Evolutionary conservation across 371 early-diverging fungal genomes (phyloP), one percentile per base, ranked within the genome.

Genomic region (Rhizopus delemar): DNA sequence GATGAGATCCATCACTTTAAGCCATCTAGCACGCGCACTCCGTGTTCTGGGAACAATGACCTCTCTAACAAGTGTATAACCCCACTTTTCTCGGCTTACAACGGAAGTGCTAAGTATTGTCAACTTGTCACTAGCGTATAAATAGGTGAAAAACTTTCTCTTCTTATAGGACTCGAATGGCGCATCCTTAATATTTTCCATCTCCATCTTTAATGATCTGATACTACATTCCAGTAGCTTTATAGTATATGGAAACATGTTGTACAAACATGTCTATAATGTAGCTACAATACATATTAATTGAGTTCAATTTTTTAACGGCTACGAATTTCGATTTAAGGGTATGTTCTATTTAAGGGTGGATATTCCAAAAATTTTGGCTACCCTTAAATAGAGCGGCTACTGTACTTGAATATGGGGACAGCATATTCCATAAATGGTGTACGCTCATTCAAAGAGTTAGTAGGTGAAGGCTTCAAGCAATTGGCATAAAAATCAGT

Each of bases 331-430:
- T n/a, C n/a, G n/a, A n/a, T n/a, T n/a, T n/a, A n/a, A n/a, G n/a
- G n/a, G n/a, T n/a, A n/a, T n/a, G n/a, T n/a, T n/a, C n/a, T n/a
- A n/a, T n/a, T n/a, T n/a, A n/a, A n/a, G n/a, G n/a, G n/a, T n/a
- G n/a, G n/a, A n/a, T n/a, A n/a, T n/a, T n/a, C n/a, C n/a, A n/a
- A n/a, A n/a, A n/a, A n/a, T n/a, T n/a, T n/a, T n/a, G n/a, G n/a
- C n/a, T n/a, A n/a, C n/a, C n/a, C n/a, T n/a, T n/a, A n/a, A n/a
- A n/a, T n/a, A n/a, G n/a, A n/a, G n/a, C n/a, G n/a, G n/a, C n/a
- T n/a, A n/a, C n/a, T n/a, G n/a, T n/a, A n/a, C n/a, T 56, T 57
- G 49, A 48, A 46, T 48, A 48, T 32, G 49, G 57, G 57, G 32
- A 49, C 57, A 46, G 45, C 22, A 32, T 49, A 41, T 29, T 53